These are phyloP conservation scores for Globisporangium viniferum DNA, from an alignment of 352 stramenopile species.

Conservation along the genomic window DNA sequence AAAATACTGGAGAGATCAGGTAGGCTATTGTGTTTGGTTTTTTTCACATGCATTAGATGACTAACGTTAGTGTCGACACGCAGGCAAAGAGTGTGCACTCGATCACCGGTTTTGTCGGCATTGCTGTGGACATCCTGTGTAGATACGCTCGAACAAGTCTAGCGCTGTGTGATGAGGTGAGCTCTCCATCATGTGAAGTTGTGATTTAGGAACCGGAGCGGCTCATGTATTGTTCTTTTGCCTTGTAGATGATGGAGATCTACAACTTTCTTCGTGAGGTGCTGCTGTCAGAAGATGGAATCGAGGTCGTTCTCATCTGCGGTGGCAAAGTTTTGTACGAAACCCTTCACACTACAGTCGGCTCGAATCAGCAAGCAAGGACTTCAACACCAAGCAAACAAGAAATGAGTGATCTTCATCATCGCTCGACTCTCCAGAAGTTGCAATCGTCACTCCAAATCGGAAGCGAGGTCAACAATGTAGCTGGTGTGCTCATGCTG, in stretches of 20 bases:
- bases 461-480: not conserved
- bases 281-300: slow-evolving; percentile 42
- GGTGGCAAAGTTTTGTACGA: slow-evolving; percentile 42
- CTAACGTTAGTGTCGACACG: not conserved
- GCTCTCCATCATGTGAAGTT: slow-evolving; percentile 6
- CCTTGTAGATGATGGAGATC: slow-evolving; percentile 44
- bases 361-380: not conserved
- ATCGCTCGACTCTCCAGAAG: not conserved
- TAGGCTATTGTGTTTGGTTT: slow-evolving; percentile 2
- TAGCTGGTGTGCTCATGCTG: slow-evolving; percentile 12
- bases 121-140: slow-evolving; percentile 49
- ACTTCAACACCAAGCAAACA: not conserved
- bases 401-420: not conserved
- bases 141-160: slow-evolving; percentile 11
- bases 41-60: not conserved
- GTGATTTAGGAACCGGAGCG: not conserved
- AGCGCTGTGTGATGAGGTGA: slow-evolving; percentile 10
- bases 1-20: slow-evolving; percentile 41
- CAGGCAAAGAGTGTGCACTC: slow-evolving; percentile 33
- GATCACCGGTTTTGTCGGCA: slow-evolving; percentile 57
- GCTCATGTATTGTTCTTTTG: not conserved
- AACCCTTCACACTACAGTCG: slow-evolving; percentile 14
- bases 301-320: slow-evolving; percentile 44
- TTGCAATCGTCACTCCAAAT: not conserved
- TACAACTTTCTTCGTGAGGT: slow-evolving; percentile 66